Conservation (phyloP, 805 yeast genomes). For the Saitoella complicata region DNA sequence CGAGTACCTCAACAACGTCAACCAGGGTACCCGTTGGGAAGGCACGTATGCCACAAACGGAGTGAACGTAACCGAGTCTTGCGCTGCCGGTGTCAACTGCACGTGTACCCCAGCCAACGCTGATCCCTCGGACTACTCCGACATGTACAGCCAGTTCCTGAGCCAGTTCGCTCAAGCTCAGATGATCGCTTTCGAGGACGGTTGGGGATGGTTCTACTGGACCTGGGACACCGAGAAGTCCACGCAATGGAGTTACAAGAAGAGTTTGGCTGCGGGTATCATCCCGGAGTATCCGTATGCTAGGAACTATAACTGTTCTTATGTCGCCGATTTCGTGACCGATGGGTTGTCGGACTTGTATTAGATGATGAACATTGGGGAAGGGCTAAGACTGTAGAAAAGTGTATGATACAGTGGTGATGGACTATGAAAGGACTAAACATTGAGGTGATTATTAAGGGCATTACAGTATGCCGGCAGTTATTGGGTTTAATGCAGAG, state of each 20-base stretch:
- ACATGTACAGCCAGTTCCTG: conserved; percentile 35
- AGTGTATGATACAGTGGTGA: too few species aligned
- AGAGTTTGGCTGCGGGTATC: conserved; percentile 17
- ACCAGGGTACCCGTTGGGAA: conserved; percentile 61
- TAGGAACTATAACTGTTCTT: conserved; percentile 15
- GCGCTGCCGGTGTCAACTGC: conserved; percentile 30
- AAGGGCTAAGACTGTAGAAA: too few species aligned
- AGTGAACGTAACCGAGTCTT: conserved; percentile 9
- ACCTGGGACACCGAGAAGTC: conserved; percentile 41
- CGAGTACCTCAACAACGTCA: conserved; percentile 67
- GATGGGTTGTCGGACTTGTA: too few species aligned
- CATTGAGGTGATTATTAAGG: too few species aligned
- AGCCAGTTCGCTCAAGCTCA: conserved; percentile 67
- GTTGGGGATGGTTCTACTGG: conserved; percentile 63
- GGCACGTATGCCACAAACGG: conserved; percentile 30
- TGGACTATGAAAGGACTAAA: too few species aligned
- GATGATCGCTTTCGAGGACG: conserved; percentile 53
- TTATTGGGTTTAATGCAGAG: too few species aligned
- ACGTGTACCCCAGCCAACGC: conserved; percentile 23
- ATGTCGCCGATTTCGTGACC: too few species aligned
- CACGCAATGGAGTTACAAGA: conserved; percentile 21
- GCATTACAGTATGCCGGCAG: too few species aligned
- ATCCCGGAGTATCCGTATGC: conserved; percentile 18
- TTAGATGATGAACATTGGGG: too few species aligned
- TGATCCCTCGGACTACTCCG: conserved; percentile 36